These are phyloP conservation scores for Middelhovenomyces tepae DNA, from an alignment of 805 yeast genomes.

Conservation along the genomic window DNA sequence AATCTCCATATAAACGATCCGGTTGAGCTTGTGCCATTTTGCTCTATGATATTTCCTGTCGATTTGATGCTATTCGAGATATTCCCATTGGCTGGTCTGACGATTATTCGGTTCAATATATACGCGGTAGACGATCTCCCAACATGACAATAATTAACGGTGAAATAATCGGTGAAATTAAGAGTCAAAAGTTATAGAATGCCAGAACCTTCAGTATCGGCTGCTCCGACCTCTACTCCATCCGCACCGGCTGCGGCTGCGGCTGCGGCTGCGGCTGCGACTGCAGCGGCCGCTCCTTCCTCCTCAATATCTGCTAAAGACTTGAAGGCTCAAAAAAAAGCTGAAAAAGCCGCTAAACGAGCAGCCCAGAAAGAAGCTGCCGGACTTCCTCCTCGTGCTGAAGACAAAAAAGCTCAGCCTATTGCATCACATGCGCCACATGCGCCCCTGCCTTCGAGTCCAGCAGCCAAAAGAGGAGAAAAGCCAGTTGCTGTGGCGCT, in stretches of 20 bases:
- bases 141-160: too few species aligned
- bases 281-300: slow-evolving; percentile 1
- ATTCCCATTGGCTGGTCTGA: neutral
- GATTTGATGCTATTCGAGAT: neutral
- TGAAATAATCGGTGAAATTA: too few species aligned
- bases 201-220: too few species aligned
- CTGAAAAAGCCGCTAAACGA: slow-evolving; percentile 85
- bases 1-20: slow-evolving; percentile 3
- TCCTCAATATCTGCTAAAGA: slow-evolving; percentile 54
- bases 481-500: slow-evolving; percentile 5
- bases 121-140: too few species aligned
- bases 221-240: too few species aligned
- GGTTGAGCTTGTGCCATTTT: too few species aligned
- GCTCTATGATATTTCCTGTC: too few species aligned
- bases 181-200: too few species aligned
- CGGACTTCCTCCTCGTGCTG: slow-evolving; percentile 33
- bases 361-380: slow-evolving; percentile 74
- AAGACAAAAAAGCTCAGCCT: slow-evolving; percentile 39
- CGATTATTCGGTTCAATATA: too few species aligned
- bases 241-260: neutral
- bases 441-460: slow-evolving; percentile 8
- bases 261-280: neutral
- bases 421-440: slow-evolving; percentile 8
- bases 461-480: slow-evolving; percentile 5
- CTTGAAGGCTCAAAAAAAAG: slow-evolving; percentile 76